These are phyloP conservation scores for Trichoderma hamatum DNA, from an alignment of 2,329 filamentous ascomycete genomes.

Conservation along the genomic window DNA sequence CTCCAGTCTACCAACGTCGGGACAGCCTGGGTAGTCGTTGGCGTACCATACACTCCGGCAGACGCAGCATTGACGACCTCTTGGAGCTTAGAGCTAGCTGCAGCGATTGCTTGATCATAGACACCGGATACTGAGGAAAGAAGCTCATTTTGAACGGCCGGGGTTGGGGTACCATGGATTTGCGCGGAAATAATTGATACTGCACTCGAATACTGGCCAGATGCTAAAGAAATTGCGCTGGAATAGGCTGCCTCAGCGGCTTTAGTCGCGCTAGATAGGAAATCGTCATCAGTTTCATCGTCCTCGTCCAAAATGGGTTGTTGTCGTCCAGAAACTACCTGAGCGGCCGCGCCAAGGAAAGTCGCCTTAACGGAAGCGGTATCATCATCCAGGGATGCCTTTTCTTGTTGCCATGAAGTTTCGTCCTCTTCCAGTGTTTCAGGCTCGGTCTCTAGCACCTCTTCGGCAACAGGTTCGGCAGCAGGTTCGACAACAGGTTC, in stretches of 20 bases:
- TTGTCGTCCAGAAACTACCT: slow-evolving; percentile 51
- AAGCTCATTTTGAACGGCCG: slow-evolving; percentile 66
- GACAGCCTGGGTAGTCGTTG: slow-evolving; percentile 47
- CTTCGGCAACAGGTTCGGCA: slow-evolving; percentile 28
- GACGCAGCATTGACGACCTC: slow-evolving; percentile 59
- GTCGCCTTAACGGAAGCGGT: slow-evolving; percentile 49
- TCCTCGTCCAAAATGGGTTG: slow-evolving; percentile 57
- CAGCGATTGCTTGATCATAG: slow-evolving; percentile 66
- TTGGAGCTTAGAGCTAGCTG: slow-evolving; percentile 62
- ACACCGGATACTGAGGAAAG: slow-evolving; percentile 68
- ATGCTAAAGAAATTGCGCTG: slow-evolving; percentile 65
- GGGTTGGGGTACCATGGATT: slow-evolving; percentile 69
- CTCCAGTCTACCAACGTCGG: slow-evolving; percentile 48
- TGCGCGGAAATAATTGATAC: slow-evolving; percentile 68
- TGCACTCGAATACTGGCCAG: slow-evolving; percentile 69
- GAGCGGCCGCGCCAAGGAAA: slow-evolving; percentile 55
- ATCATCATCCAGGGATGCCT: slow-evolving; percentile 33
- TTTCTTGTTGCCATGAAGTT: slow-evolving; percentile 30
- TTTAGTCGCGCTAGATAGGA: slow-evolving; percentile 43
- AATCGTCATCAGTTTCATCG: slow-evolving; percentile 42
- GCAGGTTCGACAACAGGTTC: background rate
- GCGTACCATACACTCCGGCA: slow-evolving; percentile 51
- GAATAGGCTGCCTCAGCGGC: slow-evolving; percentile 63
- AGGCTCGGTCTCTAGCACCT: slow-evolving; percentile 34
- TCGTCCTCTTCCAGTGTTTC: slow-evolving; percentile 34